These are phyloP conservation scores for Naganishia albida DNA, from an alignment of 1,284 basidiomycete genomes.

Conservation along the genomic window DNA sequence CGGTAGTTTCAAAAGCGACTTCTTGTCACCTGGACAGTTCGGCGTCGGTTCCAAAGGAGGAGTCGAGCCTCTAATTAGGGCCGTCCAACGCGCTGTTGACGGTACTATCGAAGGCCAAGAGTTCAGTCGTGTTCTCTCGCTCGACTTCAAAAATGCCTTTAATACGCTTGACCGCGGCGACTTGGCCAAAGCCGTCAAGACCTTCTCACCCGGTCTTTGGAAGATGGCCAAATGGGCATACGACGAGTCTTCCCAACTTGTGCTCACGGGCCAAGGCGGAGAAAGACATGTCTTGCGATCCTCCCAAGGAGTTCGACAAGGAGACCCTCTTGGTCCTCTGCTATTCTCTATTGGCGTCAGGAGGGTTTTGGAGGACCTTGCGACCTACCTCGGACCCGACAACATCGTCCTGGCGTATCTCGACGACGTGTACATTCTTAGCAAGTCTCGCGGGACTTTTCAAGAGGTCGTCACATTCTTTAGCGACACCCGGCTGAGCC, in stretches of 20 bases:
- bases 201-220: constrained; percentile 25
- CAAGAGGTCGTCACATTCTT: no score
- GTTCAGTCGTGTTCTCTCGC: constrained; percentile 25
- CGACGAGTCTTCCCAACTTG: constrained; percentile 20
- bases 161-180: constrained; percentile 28
- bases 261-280: constrained; percentile 7
- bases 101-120: neutral
- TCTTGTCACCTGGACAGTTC: constrained; percentile 34
- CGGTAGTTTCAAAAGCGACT: constrained; percentile 16
- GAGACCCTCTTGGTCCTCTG: constrained; percentile 38
- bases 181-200: constrained; percentile 10
- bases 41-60: constrained; percentile 33
- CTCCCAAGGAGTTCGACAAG: no score
- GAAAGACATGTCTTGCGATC: neutral
- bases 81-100: no score
- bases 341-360: constrained; percentile 34
- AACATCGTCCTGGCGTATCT: constrained; percentile 36
- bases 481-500: no score
- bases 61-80: no score
- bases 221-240: constrained; percentile 33
- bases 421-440: no score
- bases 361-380: constrained; percentile 25
- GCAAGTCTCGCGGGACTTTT: no score
- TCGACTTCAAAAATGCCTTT: constrained; percentile 35
- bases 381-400: constrained; percentile 27